Conservation (phyloP, 306 rosid species). For the Rosa persica region DNA sequence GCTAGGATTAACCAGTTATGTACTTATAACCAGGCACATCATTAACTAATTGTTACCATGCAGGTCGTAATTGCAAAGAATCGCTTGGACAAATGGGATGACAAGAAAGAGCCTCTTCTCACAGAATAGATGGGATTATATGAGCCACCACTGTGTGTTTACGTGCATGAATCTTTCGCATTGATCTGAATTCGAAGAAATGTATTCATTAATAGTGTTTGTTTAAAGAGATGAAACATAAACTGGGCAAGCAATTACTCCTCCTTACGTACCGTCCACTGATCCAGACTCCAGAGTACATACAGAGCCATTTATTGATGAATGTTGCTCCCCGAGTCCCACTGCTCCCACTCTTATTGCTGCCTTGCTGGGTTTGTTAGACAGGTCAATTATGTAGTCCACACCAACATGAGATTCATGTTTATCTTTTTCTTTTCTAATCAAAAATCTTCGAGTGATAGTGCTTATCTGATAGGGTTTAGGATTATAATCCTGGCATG, state of each 20-base stretch:
- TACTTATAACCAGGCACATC: not conserved
- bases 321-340: not conserved
- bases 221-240: not conserved
- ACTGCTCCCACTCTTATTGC: not conserved
- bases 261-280: not conserved
- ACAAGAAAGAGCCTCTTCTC: constrained; percentile 9
- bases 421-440: not conserved
- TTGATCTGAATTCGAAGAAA: not conserved
- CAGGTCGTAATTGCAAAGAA: constrained; percentile 33
- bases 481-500: too few relatives aligned
- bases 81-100: constrained; percentile 39
- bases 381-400: not conserved
- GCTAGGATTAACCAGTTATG: not conserved
- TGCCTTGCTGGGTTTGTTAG: not conserved
- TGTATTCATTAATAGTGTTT: not conserved
- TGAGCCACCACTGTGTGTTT: not conserved
- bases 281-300: not conserved
- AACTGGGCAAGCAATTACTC: not conserved
- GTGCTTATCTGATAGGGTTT: not conserved
- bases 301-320: too few relatives aligned
- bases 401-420: not conserved
- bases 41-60: not conserved
- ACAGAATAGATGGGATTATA: not conserved
- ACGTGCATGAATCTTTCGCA: not conserved
- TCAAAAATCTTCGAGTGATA: not conserved